Base-by-base conservation (phyloP, 2,329 filamentous ascomycete genomes). In the Hypomyces perniciosus region DNA sequence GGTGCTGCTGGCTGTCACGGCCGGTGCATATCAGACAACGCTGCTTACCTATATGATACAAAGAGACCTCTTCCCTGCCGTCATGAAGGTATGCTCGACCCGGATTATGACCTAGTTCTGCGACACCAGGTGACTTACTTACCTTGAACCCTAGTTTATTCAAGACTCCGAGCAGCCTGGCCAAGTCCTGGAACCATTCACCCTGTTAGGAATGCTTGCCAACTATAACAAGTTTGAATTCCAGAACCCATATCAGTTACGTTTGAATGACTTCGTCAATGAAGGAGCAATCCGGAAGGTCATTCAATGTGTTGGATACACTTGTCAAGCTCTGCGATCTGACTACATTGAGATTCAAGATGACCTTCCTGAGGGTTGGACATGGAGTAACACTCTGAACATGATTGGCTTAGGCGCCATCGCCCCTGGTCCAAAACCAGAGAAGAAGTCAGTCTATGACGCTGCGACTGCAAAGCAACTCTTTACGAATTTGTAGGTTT, bases 211-310 rank as follows among this genome's bases (percentile, higher is more conserved):
- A 9, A 77, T 97, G 4, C 75, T 99, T 48, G 88, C 89, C 57
- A 99, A 97, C 71, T 97, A 97, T 78, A 97, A 99, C 78, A 99
- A 97, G 68, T 99, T 99, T 63, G 93, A 99, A 68, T 92, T 95
- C 51, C 91, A 96, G 65, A 99, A 99, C 60, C 92, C 92, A 1
- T 99, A 99, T 62, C 86, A 93, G 61, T 74, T 95, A 56, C 87
- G 92, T 29, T 78, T 99, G 12, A 90, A 92, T 61, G 91, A 97
- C 67, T 97, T 97, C 68, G 90, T 96, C 61, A 96, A 99, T 64
- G 91, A 97, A 63, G 74, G 78, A 0, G 86, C 87, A 2, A 96
- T 97, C 61, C 80, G 85, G 53, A 89, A 88, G 62, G 88, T 96
- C 56, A 83, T 95, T 41, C 75, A 76, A 45, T 86, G 86, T 51